phyloP scores from a whole-genome alignment of 1,284 basidiomycete species.

The Marasmius oreades region DNA sequence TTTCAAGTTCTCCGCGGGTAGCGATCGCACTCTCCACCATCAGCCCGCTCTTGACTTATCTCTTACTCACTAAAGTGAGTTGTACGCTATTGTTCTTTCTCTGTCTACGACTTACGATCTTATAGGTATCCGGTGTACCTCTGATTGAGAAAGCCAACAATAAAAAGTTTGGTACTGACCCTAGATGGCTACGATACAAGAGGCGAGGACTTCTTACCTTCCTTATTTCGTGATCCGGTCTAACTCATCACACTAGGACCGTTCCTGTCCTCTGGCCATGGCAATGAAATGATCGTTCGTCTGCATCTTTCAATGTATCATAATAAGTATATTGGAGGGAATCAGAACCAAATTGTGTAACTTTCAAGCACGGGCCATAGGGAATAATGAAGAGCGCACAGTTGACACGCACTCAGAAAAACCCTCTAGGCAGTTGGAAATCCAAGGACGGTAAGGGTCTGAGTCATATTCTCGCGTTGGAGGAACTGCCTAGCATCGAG shows the following conservation, averaged over 20 bases:
- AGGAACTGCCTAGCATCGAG: constrained; percentile 32
- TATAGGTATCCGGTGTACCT: constrained; percentile 64
- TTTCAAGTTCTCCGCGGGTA: constrained; percentile 40
- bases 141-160: constrained; percentile 63
- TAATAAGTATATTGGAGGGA: not conserved
- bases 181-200: constrained; percentile 69
- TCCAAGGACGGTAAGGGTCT: constrained; percentile 27
- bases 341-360: not conserved
- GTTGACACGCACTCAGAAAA: not conserved
- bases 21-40: constrained; percentile 47
- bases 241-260: constrained; percentile 17
- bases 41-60: constrained; percentile 69
- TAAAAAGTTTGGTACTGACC: constrained; percentile 64
- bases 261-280: constrained; percentile 21
- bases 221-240: not conserved
- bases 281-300: not conserved
- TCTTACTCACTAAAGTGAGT: constrained; percentile 18
- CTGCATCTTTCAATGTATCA: not conserved
- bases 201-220: constrained; percentile 32
- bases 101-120: constrained; percentile 4
- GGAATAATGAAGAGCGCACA: not conserved
- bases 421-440: constrained; percentile 18
- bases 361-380: not conserved
- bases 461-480: constrained; percentile 25
- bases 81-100: constrained; percentile 26